Evolutionary conservation across 73 alveolate species (phyloP).

Genomic region (Symbiodinium pilosum): DNA sequence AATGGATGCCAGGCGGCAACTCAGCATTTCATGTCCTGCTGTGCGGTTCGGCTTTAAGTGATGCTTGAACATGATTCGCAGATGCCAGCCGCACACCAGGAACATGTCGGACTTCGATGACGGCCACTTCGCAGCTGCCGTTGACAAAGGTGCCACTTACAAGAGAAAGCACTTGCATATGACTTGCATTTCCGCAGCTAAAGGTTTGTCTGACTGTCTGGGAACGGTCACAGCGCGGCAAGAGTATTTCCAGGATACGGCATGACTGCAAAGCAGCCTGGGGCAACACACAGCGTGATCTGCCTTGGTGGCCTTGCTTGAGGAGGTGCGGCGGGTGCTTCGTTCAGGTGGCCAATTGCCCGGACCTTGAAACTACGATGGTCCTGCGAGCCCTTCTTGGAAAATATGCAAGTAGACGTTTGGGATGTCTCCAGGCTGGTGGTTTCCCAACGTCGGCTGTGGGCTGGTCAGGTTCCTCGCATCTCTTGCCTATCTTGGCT

Average conservation of each 20-base stretch:
- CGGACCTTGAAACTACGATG: neutral
- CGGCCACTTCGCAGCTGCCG: constrained; percentile 16
- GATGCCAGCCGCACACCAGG: constrained; percentile 41
- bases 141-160: constrained; percentile 24
- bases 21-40: neutral
- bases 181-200: neutral
- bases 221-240: constrained; percentile 33
- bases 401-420: neutral
- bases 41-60: too few relatives aligned
- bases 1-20: constrained; percentile 59
- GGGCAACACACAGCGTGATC: too few relatives aligned
- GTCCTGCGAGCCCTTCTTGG: neutral
- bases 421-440: constrained; percentile 15
- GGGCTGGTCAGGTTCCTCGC: constrained; percentile 44
- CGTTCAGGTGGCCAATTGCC: constrained; percentile 9
- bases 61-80: too few relatives aligned
- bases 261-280: too few relatives aligned
- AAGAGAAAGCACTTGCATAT: neutral
- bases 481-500: too few relatives aligned
- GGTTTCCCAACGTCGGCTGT: constrained; percentile 56
- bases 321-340: constrained; percentile 81
- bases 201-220: constrained; percentile 63
- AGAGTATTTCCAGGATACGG: constrained; percentile 70
- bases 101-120: constrained; percentile 26
- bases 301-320: neutral